Evolutionary conservation across 768 basidiomycete species (phyloP).

Genomic region (Kwoniella mangroviensis): DNA sequence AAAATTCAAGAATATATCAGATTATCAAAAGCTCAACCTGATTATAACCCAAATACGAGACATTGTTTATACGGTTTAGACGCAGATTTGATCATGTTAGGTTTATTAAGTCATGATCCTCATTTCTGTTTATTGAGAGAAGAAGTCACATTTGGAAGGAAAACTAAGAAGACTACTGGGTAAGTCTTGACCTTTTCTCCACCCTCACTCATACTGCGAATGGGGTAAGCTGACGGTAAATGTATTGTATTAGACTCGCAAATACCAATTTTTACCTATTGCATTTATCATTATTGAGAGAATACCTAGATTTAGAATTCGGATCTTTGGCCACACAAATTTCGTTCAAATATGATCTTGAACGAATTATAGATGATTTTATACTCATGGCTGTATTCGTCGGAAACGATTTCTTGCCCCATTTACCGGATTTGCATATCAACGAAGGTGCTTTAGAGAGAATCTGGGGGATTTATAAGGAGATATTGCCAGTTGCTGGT

Average conservation of each 20-base stretch:
- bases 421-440: slow-evolving; percentile 94
- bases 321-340: slow-evolving; percentile 63
- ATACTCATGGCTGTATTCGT: slow-evolving; percentile 95
- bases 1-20: slow-evolving; percentile 99
- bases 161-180: slow-evolving; percentile 72
- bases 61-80: slow-evolving; percentile 99
- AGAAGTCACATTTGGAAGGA: slow-evolving; percentile 95
- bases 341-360: slow-evolving; percentile 83
- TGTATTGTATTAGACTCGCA: slow-evolving; percentile 32
- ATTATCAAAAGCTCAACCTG: slow-evolving; percentile 87
- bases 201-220: neutral
- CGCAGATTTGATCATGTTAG: slow-evolving; percentile 98
- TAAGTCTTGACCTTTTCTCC: slow-evolving; percentile 41
- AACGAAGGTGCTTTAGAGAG: slow-evolving; percentile 94
- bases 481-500: slow-evolving; percentile 71
- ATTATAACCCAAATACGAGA: slow-evolving; percentile 93
- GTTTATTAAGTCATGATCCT: slow-evolving; percentile 93
- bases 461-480: slow-evolving; percentile 95
- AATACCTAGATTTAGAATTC: slow-evolving; percentile 97
- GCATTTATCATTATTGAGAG: slow-evolving; percentile 90
- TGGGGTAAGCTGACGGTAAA: slow-evolving; percentile 14
- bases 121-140: slow-evolving; percentile 97
- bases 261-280: slow-evolving; percentile 82
- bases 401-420: slow-evolving; percentile 90
- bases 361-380: slow-evolving; percentile 97